Percentiles rank a stretch among this genome's conserved stretches.
Evolutionary conservation across 1,139 yeast genomes (phyloP).

Genomic region (Blastobotrys capitulatus): DNA sequence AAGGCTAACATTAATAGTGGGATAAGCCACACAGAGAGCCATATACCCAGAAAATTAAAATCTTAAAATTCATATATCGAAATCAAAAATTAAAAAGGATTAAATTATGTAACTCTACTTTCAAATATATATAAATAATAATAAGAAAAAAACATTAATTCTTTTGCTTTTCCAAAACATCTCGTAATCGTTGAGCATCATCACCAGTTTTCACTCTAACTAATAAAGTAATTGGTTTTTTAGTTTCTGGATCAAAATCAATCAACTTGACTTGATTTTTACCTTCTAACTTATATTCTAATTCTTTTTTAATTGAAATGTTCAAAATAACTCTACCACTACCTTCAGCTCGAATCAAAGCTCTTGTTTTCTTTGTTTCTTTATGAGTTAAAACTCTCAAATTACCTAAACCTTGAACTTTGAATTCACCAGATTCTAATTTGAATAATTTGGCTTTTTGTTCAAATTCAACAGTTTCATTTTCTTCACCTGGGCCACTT

Average conservation of each 20-base stretch:
- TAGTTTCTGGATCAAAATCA: conserved; percentile 43
- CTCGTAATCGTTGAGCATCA: conserved; percentile 62
- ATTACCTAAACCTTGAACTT: conserved; percentile 68
- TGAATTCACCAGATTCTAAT: conserved; percentile 35
- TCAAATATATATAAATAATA: no score
- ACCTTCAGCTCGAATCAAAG: conserved; percentile 84
- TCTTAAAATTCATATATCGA: no score
- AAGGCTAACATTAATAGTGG: no score
- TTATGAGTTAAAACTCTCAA: conserved; percentile 62
- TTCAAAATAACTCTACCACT: conserved; percentile 77
- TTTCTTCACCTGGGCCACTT: conserved; percentile 78
- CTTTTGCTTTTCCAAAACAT: conserved; percentile 40
- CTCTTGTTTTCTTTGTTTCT: conserved; percentile 56
- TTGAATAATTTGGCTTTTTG: conserved; percentile 71
- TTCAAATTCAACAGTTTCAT: conserved; percentile 58
- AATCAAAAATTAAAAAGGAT: no score
- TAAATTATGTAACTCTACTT: no score
- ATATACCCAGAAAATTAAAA: no score
- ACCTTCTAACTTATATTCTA: conserved; percentile 40
- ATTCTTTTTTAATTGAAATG: conserved; percentile 48
- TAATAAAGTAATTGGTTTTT: conserved; percentile 53
- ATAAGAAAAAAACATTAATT: no score
- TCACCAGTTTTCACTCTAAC: conserved; percentile 64
- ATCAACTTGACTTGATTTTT: conserved; percentile 49
- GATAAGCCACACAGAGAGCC: no score